Base-by-base conservation (phyloP, 305 asterid species). In the Fraxinus latifolia region DNA sequence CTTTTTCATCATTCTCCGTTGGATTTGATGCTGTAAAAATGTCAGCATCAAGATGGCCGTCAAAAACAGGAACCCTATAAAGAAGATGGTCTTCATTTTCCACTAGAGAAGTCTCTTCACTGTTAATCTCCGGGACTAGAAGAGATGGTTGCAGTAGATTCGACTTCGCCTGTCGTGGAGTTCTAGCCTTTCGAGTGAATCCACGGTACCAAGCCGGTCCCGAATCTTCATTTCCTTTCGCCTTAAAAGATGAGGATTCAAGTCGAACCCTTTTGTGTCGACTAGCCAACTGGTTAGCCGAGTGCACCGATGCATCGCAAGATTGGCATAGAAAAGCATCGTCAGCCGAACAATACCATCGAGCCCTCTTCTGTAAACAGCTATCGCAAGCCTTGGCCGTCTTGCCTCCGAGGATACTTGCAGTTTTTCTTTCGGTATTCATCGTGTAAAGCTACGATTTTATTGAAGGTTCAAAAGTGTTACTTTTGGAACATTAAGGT, bases 251-350 rank as follows among this genome's bases (percentile, higher is more conserved):
- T 0, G 91, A 73, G 1, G 92, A 80, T 7, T 85, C 89, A 0
- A 92, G 93, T 0, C 92, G 87, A 32, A 91, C 91, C 80, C 98
- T 81, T 37, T 94, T 88, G 55, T 92, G 98, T 0, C 94, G 90
- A 76, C 93, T 88, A 0, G 97, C 96, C 60, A 94, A 80, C 68
- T 78, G 95, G 55, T 92, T 94, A 0, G 94, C 98, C 2, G 94
- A 90, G 84, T 94, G 98, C 1, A 94, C 94, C 1, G 88, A 81
- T 58, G 78, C 77, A 47, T 94, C 97, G 65, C 98, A 92, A 2
- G 88, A 44, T 76, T 90, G 98, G 84, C 97, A 94, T 27, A 94
- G 93, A 65, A 94, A 94, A 32, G 98, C 98, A 27, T 94, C 98
- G 21, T 94, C 97, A 0, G 97, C 93, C 0, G 89, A 84, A 72